Conservation (phyloP, 129 eudicot species). For the Flaveria bidentis region DNA sequence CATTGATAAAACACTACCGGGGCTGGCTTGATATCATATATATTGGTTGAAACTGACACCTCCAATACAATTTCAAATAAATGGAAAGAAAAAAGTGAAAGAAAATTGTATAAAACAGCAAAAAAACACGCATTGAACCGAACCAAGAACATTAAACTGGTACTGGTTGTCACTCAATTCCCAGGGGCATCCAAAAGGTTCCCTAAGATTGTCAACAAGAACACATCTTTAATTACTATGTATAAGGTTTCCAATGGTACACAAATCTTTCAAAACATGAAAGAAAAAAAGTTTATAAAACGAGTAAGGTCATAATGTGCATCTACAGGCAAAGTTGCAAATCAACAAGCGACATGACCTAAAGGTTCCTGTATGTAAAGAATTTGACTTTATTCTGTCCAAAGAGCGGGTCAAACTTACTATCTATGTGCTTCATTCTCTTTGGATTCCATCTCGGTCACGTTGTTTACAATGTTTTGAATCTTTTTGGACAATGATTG, state of each 20-base stretch:
- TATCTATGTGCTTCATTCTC: slow-evolving; percentile 48
- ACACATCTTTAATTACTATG: slow-evolving; percentile 11
- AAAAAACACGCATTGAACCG: neutral
- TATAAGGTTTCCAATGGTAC: slow-evolving; percentile 14
- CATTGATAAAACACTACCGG: no score
- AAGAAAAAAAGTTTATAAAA: slow-evolving; percentile 3
- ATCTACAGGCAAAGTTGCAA: slow-evolving; percentile 30
- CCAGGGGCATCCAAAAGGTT: slow-evolving; percentile 2
- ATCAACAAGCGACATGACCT: slow-evolving; percentile 15
- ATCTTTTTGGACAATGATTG: slow-evolving; percentile 71
- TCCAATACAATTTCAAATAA: neutral
- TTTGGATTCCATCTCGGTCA: slow-evolving; percentile 65
- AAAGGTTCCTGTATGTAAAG: slow-evolving; percentile 17
- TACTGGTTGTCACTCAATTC: neutral
- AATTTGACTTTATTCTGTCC: slow-evolving; percentile 18
- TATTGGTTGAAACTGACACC: no score
- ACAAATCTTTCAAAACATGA: slow-evolving; percentile 16
- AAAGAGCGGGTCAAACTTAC: slow-evolving; percentile 14
- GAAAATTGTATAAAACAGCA: neutral
- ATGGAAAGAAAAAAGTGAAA: neutral
- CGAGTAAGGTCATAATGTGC: slow-evolving; percentile 4
- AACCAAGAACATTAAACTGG: neutral
- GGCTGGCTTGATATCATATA: no score
- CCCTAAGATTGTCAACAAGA: slow-evolving; percentile 12
- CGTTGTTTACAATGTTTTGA: slow-evolving; percentile 64